Evolutionary conservation across 2,329 filamentous ascomycete genomes (phyloP).

Genomic region (Fusarium multiceps): DNA sequence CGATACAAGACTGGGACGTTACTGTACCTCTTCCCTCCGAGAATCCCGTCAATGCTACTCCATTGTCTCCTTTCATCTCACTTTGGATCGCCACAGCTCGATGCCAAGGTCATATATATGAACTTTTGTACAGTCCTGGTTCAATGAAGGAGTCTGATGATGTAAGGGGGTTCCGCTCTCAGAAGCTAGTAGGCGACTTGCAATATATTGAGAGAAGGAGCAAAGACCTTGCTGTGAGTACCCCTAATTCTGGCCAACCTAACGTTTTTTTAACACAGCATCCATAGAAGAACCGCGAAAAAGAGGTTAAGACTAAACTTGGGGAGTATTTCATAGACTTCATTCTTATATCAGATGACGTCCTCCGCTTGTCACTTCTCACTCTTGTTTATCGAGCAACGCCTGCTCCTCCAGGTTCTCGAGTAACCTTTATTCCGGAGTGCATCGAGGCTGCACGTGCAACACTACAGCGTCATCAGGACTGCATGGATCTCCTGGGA

Average conservation of each 20-base stretch:
- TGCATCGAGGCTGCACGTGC: constrained; percentile 57
- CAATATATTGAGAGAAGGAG: constrained; percentile 43
- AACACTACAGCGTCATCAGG: constrained; percentile 55
- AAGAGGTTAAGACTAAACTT: constrained; percentile 39
- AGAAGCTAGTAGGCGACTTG: constrained; percentile 47
- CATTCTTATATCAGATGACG: constrained; percentile 54
- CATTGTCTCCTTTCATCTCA: constrained; percentile 52
- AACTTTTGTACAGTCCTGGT: constrained; percentile 62
- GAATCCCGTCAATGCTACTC: constrained; percentile 44
- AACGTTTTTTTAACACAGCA: constrained; percentile 5
- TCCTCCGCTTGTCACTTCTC: constrained; percentile 56
- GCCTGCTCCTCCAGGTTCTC: constrained; percentile 45
- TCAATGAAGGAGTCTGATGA: constrained; percentile 51
- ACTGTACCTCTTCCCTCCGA: constrained; percentile 53
- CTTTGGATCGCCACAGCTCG: constrained; percentile 64
- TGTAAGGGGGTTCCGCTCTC: constrained; percentile 50
- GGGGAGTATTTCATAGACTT: constrained; percentile 51
- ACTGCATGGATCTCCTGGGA: constrained; percentile 54
- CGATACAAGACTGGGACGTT: constrained; percentile 69
- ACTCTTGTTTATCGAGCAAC: constrained; percentile 58
- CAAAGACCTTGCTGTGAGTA: constrained; percentile 32
- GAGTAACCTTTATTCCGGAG: constrained; percentile 54
- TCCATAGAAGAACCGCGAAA: constrained; percentile 33
- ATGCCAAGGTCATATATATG: constrained; percentile 67
- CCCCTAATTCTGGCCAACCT: too few relatives aligned